phyloP scores from a whole-genome alignment of 441 rosid genomes.

The Arabidopsis hybrid region DNA sequence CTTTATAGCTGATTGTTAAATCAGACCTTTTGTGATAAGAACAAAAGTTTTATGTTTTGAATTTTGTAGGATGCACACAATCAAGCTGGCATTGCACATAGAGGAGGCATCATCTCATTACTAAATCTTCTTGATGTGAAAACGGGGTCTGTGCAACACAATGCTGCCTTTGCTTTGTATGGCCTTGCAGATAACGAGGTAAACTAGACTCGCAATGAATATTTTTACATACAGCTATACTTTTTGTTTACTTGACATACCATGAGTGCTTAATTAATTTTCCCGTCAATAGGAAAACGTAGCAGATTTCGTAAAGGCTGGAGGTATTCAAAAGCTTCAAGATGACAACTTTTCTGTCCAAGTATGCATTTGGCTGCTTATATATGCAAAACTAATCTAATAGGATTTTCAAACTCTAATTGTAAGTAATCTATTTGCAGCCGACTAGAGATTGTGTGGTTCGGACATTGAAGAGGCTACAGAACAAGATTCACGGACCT shows the following conservation, averaged over 20 bases:
- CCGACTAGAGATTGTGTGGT: slow-evolving; percentile 74
- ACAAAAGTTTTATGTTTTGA: not conserved
- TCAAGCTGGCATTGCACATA: slow-evolving; percentile 76
- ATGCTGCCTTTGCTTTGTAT: slow-evolving; percentile 73
- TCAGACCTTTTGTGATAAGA: slow-evolving; percentile 13
- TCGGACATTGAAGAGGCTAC: slow-evolving; percentile 69
- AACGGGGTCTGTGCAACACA: slow-evolving; percentile 70
- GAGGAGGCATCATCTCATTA: slow-evolving; percentile 61
- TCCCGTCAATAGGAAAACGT: slow-evolving; percentile 56
- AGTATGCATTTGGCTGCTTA: slow-evolving; percentile 47
- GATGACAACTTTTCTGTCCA: slow-evolving; percentile 62
- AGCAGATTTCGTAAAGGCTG: slow-evolving; percentile 61
- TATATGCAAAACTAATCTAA: not conserved
- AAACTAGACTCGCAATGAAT: slow-evolving; percentile 13
- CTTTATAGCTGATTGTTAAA: slow-evolving; percentile 13
- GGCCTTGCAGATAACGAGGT: slow-evolving; percentile 83
- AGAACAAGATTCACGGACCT: slow-evolving; percentile 67
- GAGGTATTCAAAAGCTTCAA: slow-evolving; percentile 64
- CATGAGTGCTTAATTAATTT: not conserved
- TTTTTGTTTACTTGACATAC: not conserved
- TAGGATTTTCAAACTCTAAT: slow-evolving; percentile 10
- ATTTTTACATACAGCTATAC: not conserved
- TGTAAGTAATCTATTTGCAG: slow-evolving; percentile 44
- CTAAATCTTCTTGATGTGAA: slow-evolving; percentile 68
- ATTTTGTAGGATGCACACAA: slow-evolving; percentile 64